Evolutionary conservation across 371 early-diverging fungal species (phyloP).

Genomic region (Rhizopus delemar): DNA sequence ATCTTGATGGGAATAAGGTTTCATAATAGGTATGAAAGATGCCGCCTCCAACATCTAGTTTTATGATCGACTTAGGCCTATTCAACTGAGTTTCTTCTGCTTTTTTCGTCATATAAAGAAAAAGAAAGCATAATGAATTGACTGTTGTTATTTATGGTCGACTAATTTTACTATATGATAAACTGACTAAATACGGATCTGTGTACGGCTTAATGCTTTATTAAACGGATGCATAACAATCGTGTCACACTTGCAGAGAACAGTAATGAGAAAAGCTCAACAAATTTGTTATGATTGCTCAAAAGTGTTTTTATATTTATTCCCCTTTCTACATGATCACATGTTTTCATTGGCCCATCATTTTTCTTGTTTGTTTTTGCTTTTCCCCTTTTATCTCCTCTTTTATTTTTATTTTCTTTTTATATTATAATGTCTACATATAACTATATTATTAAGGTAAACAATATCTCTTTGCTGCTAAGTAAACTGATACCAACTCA

Average conservation of each 20-base stretch:
- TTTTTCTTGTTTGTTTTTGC: constrained; percentile 1
- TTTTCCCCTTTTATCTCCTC: constrained; percentile 7
- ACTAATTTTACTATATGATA: no score
- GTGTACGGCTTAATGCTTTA: no score
- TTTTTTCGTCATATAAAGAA: background rate
- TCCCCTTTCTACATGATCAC: no score
- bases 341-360: no score
- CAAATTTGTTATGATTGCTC: no score
- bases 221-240: no score
- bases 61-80: background rate
- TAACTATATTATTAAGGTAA: constrained; percentile 51
- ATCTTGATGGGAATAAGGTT: background rate
- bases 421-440: constrained; percentile 39
- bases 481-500: background rate
- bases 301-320: no score
- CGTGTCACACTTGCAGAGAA: no score
- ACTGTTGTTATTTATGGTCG: no score
- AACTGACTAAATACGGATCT: no score
- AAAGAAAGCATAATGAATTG: background rate
- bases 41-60: background rate
- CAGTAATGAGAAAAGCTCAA: no score
- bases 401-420: constrained; percentile 9
- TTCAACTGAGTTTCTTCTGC: background rate
- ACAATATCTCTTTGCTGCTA: background rate
- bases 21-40: background rate